Conservation (phyloP, 129 eudicot species). For the Artemisia tridentata region DNA sequence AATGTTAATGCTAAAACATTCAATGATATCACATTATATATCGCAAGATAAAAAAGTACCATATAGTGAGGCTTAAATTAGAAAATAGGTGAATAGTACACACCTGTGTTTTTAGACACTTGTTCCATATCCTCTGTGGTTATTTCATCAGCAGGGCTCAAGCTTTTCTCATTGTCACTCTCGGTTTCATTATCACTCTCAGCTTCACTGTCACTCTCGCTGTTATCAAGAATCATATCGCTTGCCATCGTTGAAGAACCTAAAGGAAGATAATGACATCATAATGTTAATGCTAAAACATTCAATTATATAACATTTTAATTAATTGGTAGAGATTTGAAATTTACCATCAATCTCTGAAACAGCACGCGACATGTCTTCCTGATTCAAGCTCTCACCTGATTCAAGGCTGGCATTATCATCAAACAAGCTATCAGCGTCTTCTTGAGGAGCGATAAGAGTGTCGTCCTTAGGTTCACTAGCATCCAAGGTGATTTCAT, state of each 20-base stretch:
- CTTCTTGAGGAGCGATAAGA: not conserved
- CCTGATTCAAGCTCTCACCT: not conserved
- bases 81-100: too few species aligned
- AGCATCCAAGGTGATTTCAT: not conserved
- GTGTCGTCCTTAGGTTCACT: too few species aligned
- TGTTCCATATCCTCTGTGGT: not conserved
- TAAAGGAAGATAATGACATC: not conserved
- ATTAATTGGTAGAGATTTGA: not conserved
- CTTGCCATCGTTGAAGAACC: not conserved
- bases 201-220: not conserved
- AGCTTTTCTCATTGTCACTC: not conserved
- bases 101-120: slow-evolving; percentile 16
- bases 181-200: not conserved
- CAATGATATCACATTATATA: not conserved
- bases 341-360: slow-evolving; percentile 27
- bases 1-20: not conserved
- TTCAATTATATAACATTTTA: not conserved
- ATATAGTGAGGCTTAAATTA: too few species aligned
- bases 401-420: not conserved
- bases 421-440: too few species aligned
- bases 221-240: not conserved
- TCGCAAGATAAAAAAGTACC: too few species aligned
- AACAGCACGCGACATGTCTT: not conserved
- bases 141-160: not conserved
- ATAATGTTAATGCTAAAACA: not conserved